These are phyloP conservation scores for Odontarrhena argentea DNA, from an alignment of 345 rosid species.

Conservation along the genomic window DNA sequence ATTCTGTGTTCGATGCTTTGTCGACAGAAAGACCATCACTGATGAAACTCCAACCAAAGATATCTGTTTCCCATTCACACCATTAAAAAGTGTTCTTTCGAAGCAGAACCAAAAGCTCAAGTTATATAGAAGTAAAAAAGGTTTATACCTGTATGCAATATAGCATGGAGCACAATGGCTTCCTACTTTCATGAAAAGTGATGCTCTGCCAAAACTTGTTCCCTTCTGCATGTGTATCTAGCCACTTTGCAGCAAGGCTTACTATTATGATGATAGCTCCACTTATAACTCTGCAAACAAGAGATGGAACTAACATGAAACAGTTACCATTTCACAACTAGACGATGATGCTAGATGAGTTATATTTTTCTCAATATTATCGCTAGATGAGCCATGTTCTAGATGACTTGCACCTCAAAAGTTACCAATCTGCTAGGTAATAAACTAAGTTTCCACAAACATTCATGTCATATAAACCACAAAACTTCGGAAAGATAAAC, in stretches of 20 bases:
- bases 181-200: constrained; percentile 51
- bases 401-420: constrained; percentile 17
- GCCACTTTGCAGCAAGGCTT: constrained; percentile 80
- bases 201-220: constrained; percentile 73
- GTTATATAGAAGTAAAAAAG: constrained; percentile 5
- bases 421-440: constrained; percentile 14
- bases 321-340: constrained; percentile 33
- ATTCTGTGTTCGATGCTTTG: constrained; percentile 84
- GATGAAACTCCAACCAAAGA: constrained; percentile 80
- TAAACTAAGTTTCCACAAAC: constrained; percentile 11
- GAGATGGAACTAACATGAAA: constrained; percentile 22
- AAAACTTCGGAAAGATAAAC: constrained; percentile 8
- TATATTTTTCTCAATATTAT: too few species aligned
- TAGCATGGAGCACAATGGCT: constrained; percentile 55
- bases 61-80: constrained; percentile 50
- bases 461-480: constrained; percentile 12
- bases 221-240: constrained; percentile 61
- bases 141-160: constrained; percentile 68
- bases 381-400: constrained; percentile 5
- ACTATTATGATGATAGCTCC: constrained; percentile 67
- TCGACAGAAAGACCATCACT: constrained; percentile 74
- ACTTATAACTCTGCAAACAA: constrained; percentile 64
- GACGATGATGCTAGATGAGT: constrained; percentile 6
- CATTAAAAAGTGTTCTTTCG: constrained; percentile 2
- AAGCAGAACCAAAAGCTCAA: background rate